phyloP scores from a whole-genome alignment of 2,329 filamentous ascomycete species.

The Arthrobotrys megalospora region DNA sequence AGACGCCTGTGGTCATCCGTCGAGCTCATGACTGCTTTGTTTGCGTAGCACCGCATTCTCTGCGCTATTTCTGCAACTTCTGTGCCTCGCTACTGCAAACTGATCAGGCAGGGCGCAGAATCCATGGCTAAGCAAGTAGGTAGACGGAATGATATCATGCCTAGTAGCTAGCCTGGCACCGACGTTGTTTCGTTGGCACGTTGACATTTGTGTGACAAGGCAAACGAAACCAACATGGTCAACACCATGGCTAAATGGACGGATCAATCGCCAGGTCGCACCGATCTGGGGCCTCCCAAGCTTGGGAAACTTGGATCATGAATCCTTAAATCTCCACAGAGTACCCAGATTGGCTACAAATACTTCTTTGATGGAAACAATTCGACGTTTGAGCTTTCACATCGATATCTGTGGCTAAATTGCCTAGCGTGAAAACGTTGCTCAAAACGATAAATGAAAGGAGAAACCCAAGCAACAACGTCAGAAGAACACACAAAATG shows the following conservation, averaged over 20 bases:
- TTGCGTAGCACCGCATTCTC: constrained; percentile 3
- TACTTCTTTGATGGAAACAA: neutral
- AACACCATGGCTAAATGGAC: neutral
- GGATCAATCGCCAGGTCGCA: neutral
- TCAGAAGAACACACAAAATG: neutral
- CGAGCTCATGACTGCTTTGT: constrained; percentile 17
- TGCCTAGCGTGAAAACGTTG: constrained; percentile 20
- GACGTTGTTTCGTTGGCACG: neutral
- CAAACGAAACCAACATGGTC: neutral
- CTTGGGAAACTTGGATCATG: neutral
- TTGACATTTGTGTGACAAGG: neutral
- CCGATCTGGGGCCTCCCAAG: neutral
- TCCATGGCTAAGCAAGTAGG: neutral
- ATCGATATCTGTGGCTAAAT: constrained; percentile 20
- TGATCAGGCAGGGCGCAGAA: constrained; percentile 1
- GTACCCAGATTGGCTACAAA: constrained; percentile 8
- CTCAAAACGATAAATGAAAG: constrained; percentile 49
- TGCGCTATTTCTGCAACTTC: neutral
- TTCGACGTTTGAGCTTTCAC: constrained; percentile 1
- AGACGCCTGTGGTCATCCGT: constrained; percentile 2
- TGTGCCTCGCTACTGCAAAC: constrained; percentile 9
- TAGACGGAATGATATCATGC: constrained; percentile 13
- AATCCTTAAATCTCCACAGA: neutral
- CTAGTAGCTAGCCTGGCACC: neutral
- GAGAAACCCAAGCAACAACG: constrained; percentile 23